A percentile compares a stretch with the other conserved stretches of the same genome.
Conservation (phyloP, 257 asterid species). For the Marsdenia floribunda region DNA sequence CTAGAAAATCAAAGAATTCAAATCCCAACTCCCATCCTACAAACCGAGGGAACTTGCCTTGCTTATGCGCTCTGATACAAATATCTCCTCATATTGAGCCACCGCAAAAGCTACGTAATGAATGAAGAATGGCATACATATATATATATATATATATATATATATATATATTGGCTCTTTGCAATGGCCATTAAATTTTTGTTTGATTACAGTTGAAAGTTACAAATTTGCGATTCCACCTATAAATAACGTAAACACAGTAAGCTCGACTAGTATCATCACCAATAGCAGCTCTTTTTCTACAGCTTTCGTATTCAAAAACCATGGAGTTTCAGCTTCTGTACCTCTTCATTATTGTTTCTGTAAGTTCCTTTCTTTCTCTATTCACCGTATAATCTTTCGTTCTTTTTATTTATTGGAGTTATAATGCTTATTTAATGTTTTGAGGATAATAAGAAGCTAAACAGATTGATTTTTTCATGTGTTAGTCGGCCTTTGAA, state of each 20-base stretch:
- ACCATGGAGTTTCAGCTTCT: constrained; percentile 5
- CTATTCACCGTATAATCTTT: too few relatives aligned
- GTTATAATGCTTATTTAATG: background rate
- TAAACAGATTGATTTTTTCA: background rate
- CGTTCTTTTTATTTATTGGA: background rate
- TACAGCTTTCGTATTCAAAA: background rate
- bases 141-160: too few relatives aligned
- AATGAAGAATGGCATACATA: background rate
- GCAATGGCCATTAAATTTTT: background rate
- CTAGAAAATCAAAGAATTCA: background rate
- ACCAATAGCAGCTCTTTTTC: background rate
- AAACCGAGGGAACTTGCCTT: background rate
- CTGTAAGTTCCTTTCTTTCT: constrained; percentile 1
- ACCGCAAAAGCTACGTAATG: background rate
- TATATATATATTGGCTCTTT: background rate
- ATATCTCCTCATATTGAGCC: background rate
- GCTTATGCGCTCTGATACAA: background rate
- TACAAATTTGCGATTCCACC: background rate
- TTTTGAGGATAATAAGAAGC: background rate
- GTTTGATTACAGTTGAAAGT: background rate
- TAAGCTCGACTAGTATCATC: background rate
- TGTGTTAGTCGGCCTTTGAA: constrained; percentile 9
- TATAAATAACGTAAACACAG: background rate
- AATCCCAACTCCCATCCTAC: constrained; percentile 4
- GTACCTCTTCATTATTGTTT: background rate